These are phyloP conservation scores for Ramalina peruviana DNA, from an alignment of 495 filamentous ascomycete species.

Conservation along the genomic window DNA sequence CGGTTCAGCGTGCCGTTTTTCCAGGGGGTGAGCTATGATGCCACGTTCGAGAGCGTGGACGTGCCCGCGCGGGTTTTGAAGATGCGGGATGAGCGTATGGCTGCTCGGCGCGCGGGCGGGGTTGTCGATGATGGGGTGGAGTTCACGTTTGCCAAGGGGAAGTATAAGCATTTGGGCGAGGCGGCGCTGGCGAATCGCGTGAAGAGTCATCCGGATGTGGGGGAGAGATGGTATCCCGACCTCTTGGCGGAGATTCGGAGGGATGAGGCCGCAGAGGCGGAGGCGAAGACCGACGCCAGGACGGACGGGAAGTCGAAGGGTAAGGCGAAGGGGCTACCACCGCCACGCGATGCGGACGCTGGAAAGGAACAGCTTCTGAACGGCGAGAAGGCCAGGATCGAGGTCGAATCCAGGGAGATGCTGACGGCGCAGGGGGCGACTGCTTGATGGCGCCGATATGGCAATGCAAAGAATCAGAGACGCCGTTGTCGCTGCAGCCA, in stretches of 20 bases:
- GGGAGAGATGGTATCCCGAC: constrained; percentile 71
- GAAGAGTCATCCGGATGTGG: constrained; percentile 82
- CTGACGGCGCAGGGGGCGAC: no score
- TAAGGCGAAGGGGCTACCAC: no score
- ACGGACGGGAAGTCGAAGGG: no score
- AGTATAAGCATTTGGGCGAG: constrained; percentile 36
- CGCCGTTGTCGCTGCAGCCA: no score
- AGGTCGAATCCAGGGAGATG: no score
- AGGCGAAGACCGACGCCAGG: neutral
- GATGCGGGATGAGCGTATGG: constrained; percentile 38
- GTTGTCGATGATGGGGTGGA: constrained; percentile 56
- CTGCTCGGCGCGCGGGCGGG: constrained; percentile 36
- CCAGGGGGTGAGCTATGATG: constrained; percentile 73
- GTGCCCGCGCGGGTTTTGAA: constrained; percentile 53
- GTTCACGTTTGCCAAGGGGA: constrained; percentile 61
- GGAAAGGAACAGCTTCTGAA: no score
- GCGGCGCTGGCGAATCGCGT: constrained; percentile 59
- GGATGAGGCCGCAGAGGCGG: constrained; percentile 5
- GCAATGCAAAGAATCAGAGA: no score
- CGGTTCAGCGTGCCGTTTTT: constrained; percentile 85
- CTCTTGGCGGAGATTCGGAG: constrained; percentile 31
- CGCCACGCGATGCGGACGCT: no score
- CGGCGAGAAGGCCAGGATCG: no score
- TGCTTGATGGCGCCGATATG: no score
- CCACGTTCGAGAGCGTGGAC: constrained; percentile 58